Conservation (phyloP, 768 basidiomycete genomes). For the Phallus indusiatus region DNA sequence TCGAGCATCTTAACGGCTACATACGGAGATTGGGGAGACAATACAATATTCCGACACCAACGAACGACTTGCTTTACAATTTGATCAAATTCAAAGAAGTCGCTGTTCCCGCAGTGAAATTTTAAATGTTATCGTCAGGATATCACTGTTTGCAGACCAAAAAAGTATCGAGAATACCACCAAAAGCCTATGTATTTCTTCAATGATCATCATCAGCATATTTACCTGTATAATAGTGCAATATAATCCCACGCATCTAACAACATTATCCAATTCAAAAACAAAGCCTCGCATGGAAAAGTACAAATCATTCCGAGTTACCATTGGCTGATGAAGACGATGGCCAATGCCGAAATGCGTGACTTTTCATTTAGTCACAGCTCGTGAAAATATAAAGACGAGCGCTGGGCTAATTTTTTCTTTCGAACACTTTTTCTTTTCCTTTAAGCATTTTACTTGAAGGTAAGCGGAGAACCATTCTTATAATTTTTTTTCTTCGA, state of each 20-base stretch:
- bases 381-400: not conserved
- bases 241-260: not conserved
- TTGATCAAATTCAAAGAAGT: conserved; percentile 40
- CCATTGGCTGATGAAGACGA: too few relatives aligned
- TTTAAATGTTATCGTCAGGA: not conserved
- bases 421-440: not conserved
- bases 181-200: too few relatives aligned
- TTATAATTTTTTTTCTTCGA: conserved; percentile 6
- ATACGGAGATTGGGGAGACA: conserved; percentile 50
- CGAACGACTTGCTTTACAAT: conserved; percentile 43
- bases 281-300: too few relatives aligned
- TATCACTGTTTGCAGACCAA: too few relatives aligned
- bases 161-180: too few relatives aligned
- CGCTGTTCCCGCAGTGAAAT: not conserved
- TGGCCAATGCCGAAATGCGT: too few relatives aligned
- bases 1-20: conserved; percentile 79
- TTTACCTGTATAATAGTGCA: not conserved
- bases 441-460: not conserved
- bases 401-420: not conserved
- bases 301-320: too few relatives aligned
- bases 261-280: not conserved
- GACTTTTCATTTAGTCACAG: not conserved
- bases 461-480: not conserved
- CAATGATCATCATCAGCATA: not conserved
- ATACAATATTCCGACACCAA: conserved; percentile 49